Evolutionary conservation across 805 yeast genomes (phyloP).

Genomic region (Cyberlindnera japonica): DNA sequence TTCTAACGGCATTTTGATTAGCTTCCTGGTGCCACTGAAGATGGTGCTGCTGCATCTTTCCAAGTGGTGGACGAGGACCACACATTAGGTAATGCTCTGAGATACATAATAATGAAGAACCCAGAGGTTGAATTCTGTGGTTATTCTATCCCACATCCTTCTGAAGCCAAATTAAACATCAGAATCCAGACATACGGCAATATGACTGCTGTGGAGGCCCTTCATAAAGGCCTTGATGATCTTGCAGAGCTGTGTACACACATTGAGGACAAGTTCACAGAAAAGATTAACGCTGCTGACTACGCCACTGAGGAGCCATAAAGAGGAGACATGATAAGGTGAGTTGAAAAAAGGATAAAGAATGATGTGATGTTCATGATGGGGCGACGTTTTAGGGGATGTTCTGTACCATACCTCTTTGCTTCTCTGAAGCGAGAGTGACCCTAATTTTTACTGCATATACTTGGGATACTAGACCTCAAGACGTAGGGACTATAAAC

Average conservation of each 20-base stretch:
- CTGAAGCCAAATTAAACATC: slow-evolving; percentile 82
- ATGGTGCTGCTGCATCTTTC: slow-evolving; percentile 92
- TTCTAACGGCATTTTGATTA: too few relatives aligned
- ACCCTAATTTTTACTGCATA: slow-evolving; percentile 1
- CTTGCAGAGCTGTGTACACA: slow-evolving; percentile 77
- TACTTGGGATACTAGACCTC: background rate
- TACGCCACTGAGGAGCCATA: slow-evolving; percentile 48
- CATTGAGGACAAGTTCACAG: slow-evolving; percentile 75
- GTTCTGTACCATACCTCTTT: slow-evolving; percentile 2
- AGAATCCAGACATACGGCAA: slow-evolving; percentile 91
- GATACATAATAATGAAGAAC: slow-evolving; percentile 94
- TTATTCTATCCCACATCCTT: slow-evolving; percentile 97
- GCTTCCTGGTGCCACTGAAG: slow-evolving; percentile 86
- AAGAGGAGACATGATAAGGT: slow-evolving; percentile 1
- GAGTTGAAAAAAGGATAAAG: background rate
- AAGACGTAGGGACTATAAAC: background rate
- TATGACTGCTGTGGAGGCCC: slow-evolving; percentile 86
- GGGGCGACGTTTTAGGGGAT: background rate
- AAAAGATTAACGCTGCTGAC: slow-evolving; percentile 56
- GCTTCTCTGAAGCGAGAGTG: too few relatives aligned
- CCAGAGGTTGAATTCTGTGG: slow-evolving; percentile 99
- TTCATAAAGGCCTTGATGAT: slow-evolving; percentile 87
- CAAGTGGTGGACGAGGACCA: slow-evolving; percentile 94
- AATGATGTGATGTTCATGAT: slow-evolving; percentile 1
- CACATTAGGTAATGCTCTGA: slow-evolving; percentile 89